Evolutionary conservation across 2,329 filamentous ascomycete genomes (phyloP).

Genomic region (Beauveria varroae): DNA sequence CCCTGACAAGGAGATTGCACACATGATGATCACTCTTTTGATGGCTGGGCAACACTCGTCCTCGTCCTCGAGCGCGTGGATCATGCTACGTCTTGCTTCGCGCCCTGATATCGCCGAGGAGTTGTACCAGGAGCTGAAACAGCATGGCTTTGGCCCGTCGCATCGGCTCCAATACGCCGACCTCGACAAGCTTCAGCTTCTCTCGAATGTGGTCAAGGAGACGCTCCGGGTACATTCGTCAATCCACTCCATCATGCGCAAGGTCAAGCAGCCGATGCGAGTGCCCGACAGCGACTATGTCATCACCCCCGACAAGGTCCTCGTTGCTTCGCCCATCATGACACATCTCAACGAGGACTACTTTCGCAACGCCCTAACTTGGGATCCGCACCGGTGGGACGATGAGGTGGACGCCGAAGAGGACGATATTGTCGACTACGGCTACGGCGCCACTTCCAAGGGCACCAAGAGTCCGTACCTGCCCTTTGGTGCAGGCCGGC

Average conservation of each 20-base stretch:
- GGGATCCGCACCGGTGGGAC: conserved; percentile 27
- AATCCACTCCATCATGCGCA: conserved; percentile 67
- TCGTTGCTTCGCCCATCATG: conserved; percentile 36
- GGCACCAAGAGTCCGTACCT: conserved; percentile 39
- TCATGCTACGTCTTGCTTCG: conserved; percentile 64
- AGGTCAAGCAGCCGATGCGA: conserved; percentile 59
- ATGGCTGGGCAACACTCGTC: conserved; percentile 83
- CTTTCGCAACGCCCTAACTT: conserved; percentile 40
- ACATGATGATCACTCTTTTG: conserved; percentile 83
- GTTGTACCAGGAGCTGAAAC: conserved; percentile 59
- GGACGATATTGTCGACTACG: conserved; percentile 22
- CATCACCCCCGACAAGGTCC: conserved; percentile 43
- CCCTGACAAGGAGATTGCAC: conserved; percentile 68
- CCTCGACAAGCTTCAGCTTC: conserved; percentile 1
- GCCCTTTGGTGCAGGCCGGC: conserved; percentile 65
- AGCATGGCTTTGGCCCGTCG: conserved; percentile 21
- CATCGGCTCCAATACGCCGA: conserved; percentile 27
- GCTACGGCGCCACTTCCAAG: conserved; percentile 24
- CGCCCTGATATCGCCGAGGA: conserved; percentile 65
- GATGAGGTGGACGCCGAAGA: conserved; percentile 14
- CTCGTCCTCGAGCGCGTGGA: conserved; percentile 70
- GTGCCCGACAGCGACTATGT: conserved; percentile 49
- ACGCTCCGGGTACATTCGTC: conserved; percentile 64
- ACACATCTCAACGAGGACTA: conserved; percentile 44
- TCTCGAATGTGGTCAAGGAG: conserved; percentile 50